Evolutionary conservation across 2,329 filamentous ascomycete genomes (phyloP).

Genomic region (Verticillium tricorpus): DNA sequence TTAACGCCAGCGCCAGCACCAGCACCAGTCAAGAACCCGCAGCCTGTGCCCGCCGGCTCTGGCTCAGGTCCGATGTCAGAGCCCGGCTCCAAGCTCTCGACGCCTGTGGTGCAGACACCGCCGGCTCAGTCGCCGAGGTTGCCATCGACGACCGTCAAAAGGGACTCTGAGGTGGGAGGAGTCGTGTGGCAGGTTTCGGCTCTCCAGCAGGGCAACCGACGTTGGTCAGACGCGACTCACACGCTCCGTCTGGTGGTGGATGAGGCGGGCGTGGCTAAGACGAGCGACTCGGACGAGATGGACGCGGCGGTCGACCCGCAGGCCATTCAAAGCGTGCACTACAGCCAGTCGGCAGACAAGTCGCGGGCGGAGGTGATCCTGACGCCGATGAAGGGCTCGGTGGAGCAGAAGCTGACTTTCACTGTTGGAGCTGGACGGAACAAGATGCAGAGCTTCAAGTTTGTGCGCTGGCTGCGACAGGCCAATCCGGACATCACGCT

Average conservation of each 20-base stretch:
- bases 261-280: constrained; percentile 4
- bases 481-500: constrained; percentile 7
- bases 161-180: neutral
- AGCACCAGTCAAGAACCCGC: neutral
- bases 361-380: constrained; percentile 3
- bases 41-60: neutral
- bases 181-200: constrained; percentile 5
- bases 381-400: constrained; percentile 3
- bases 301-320: constrained; percentile 5
- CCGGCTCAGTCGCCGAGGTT: neutral
- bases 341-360: constrained; percentile 1
- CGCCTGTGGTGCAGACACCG: neutral
- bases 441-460: constrained; percentile 8
- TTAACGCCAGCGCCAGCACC: neutral
- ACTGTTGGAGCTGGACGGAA: constrained; percentile 2
- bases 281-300: constrained; percentile 2
- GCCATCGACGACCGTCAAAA: neutral
- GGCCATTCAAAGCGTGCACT: constrained; percentile 2
- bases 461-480: constrained; percentile 8
- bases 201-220: constrained; percentile 6
- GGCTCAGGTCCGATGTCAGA: neutral
- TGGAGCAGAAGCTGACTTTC: neutral
- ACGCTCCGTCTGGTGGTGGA: constrained; percentile 5
- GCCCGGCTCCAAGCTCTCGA: neutral
- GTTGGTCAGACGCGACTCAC: constrained; percentile 4